A percentile compares a stretch with the other conserved stretches of the same genome.
Evolutionary conservation across 1,284 basidiomycete genomes (phyloP).

Genomic region (Neolentinus lepideus): DNA sequence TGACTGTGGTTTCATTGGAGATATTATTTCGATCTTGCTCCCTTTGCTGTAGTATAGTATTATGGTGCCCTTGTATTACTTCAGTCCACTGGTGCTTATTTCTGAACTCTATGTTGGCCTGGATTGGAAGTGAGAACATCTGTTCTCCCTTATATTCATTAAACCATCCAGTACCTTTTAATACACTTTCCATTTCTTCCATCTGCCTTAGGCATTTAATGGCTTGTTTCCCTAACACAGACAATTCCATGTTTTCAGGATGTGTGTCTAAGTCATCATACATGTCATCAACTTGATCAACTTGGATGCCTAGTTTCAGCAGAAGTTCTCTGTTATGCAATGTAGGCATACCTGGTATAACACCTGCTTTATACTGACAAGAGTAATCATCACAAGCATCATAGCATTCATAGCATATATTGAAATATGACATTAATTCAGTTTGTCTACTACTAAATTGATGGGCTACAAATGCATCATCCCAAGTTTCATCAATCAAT

Average conservation of each 20-base stretch:
- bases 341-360: background rate
- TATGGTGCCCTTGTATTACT: background rate
- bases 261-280: background rate
- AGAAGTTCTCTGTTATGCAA: background rate
- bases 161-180: background rate
- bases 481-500: slow-evolving; percentile 8
- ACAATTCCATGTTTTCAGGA: slow-evolving; percentile 2
- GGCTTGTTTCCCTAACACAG: background rate
- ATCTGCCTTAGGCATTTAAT: background rate
- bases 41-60: background rate
- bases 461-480: slow-evolving; percentile 8
- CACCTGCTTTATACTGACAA: background rate
- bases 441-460: slow-evolving; percentile 8
- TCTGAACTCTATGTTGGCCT: background rate
- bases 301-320: background rate
- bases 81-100: background rate
- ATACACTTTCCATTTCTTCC: slow-evolving; percentile 1
- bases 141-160: no score
- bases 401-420: slow-evolving; percentile 17
- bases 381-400: slow-evolving; percentile 18
- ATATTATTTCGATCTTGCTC: background rate
- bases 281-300: background rate
- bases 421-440: slow-evolving; percentile 12
- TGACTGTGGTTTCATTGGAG: background rate
- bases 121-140: no score